Conservation (phyloP, 371 early-diverging fungal species). For the Cokeromyces recurvatus region DNA sequence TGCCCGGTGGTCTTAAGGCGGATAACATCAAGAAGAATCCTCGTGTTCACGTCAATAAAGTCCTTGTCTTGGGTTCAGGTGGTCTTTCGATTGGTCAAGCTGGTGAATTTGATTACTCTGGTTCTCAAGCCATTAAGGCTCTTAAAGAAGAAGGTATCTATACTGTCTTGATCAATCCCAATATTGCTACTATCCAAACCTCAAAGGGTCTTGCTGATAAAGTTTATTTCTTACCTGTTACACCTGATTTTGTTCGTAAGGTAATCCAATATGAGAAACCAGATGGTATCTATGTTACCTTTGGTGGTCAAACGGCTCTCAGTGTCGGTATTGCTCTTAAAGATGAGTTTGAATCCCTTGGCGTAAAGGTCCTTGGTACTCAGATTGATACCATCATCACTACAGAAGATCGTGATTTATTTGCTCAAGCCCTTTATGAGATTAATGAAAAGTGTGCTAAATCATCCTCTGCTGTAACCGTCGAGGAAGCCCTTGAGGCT, state of each 20-base stretch:
- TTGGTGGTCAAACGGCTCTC: constrained; percentile 95
- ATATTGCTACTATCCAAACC: constrained; percentile 97
- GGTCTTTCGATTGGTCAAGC: constrained; percentile 97
- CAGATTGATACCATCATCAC: constrained; percentile 85
- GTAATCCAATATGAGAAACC: constrained; percentile 90
- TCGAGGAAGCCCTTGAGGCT: constrained; percentile 80
- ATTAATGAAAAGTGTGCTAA: constrained; percentile 85
- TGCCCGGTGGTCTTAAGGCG: constrained; percentile 62
- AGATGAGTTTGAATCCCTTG: constrained; percentile 78
- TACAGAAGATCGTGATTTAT: constrained; percentile 93
- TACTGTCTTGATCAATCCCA: constrained; percentile 92
- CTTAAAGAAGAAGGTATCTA: constrained; percentile 92
- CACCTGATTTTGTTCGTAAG: constrained; percentile 88
- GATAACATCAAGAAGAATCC: constrained; percentile 53
- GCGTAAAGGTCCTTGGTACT: constrained; percentile 92
- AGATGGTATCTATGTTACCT: constrained; percentile 92
- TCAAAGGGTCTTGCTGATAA: constrained; percentile 91
- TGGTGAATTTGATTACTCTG: constrained; percentile 98
- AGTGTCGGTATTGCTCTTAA: constrained; percentile 89
- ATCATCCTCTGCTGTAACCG: constrained; percentile 70
- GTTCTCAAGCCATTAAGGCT: constrained; percentile 95
- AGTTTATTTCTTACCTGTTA: constrained; percentile 94
- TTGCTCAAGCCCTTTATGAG: constrained; percentile 79
- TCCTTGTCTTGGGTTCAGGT: constrained; percentile 94
- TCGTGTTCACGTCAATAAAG: constrained; percentile 65